phyloP scores from a whole-genome alignment of 768 basidiomycete genomes.

The Rhodotorula toruloides region DNA sequence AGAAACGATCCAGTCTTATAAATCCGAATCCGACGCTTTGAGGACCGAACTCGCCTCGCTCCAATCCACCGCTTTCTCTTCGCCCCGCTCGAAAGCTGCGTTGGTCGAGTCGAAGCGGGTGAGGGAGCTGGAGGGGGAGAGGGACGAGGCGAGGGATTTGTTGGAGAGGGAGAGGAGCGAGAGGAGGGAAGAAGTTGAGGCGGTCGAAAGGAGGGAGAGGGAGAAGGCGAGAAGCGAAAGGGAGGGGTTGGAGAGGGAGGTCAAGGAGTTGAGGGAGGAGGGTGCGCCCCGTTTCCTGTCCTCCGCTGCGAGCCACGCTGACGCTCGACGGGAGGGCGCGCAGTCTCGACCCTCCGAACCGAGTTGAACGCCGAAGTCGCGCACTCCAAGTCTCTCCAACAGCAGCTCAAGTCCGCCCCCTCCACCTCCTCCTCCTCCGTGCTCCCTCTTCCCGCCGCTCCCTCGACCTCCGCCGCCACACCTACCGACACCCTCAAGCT shows the following conservation, averaged over 20 bases:
- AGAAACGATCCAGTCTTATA: slow-evolving; percentile 27
- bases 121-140: slow-evolving; percentile 17
- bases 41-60: slow-evolving; percentile 6
- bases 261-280: slow-evolving; percentile 15
- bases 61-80: slow-evolving; percentile 4
- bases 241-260: slow-evolving; percentile 1
- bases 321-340: too few species aligned
- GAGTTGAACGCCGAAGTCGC: slow-evolving; percentile 25
- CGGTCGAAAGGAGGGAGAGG: not conserved
- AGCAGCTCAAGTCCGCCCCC: slow-evolving; percentile 23
- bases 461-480: not conserved
- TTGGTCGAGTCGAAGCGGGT: slow-evolving; percentile 1
- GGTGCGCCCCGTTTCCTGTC: slow-evolving; percentile 10
- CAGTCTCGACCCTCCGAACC: slow-evolving; percentile 16
- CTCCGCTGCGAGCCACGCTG: not conserved
- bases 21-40: slow-evolving; percentile 25
- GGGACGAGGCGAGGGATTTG: slow-evolving; percentile 11
- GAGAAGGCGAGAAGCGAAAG: slow-evolving; percentile 9
- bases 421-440: not conserved
- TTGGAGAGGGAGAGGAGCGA: slow-evolving; percentile 3
- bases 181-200: too few species aligned
- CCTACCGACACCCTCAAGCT: slow-evolving; percentile 2
- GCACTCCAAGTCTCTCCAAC: slow-evolving; percentile 34
- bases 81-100: slow-evolving; percentile 16
- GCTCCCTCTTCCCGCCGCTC: not conserved